Base-by-base conservation (phyloP, 1,284 basidiomycete genomes). In the Ceratobasidium sp. region DNA sequence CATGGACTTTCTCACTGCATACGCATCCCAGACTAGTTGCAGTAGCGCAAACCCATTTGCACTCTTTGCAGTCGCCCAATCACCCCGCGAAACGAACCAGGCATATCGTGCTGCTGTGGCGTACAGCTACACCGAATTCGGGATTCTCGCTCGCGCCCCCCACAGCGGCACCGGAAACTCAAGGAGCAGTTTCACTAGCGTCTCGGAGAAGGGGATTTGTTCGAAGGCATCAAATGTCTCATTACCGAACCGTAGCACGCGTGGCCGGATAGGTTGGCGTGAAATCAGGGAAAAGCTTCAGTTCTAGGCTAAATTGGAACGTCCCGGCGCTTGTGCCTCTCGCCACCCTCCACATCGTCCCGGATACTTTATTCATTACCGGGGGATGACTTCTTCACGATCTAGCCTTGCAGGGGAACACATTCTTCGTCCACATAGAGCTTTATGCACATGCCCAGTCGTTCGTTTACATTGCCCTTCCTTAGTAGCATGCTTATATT, bases 21-120 rank as follows among this genome's bases (percentile, higher is more conserved):
- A 76, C 62, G 64, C 62, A 6, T 76, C 73, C 30, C 50, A 57
- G 8, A 33, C 62, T 16, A 41, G 46, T 16, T 48, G 41, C 33
- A 76, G 27, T 30, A 57, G 50, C 48, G 73, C 73, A n/a, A 76
- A 76, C 62, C 62, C 62, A 16, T 76, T 76, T 14, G 62, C 73
- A 4, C 64, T 76, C 35, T 76, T 76, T 50, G 48, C 50, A 10
- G 41, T 76, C 27, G 73, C 73, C 7, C 73, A 76, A n/a, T 57
- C 41, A 6, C 73, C 73, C 7, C 60, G 73, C 46, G 73, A 76
- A 46, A 44, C 48, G 1, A 27, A 46, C 64, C 18, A 62, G 2
- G 50, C 73, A 6, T 76, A 76, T 20, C 62, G 62, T 18, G 54
- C 33, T 1, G 73, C 73, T 10, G 23, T 62, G 67, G 64, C 20